phyloP scores from a whole-genome alignment of 495 filamentous ascomycete genomes.

The Aspergillus ostianus region DNA sequence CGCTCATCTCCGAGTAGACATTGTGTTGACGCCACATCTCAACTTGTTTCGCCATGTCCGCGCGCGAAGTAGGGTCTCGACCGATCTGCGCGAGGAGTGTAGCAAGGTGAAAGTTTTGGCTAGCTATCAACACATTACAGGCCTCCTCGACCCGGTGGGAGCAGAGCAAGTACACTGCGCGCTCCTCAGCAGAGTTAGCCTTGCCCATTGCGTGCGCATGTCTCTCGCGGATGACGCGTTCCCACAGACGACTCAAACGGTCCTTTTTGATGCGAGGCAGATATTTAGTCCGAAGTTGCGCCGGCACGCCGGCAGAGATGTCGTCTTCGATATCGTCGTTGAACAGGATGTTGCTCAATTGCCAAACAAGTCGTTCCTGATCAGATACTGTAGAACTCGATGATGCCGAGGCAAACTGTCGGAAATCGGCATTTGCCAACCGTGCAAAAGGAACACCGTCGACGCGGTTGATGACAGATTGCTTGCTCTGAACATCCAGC shows the following conservation, averaged over 20 bases:
- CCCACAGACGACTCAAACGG: constrained; percentile 47
- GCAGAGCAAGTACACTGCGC: constrained; percentile 75
- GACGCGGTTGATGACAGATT: constrained; percentile 34
- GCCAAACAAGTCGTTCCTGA: constrained; percentile 43
- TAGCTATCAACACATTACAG: constrained; percentile 70
- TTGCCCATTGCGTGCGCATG: constrained; percentile 47
- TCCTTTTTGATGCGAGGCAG: constrained; percentile 54
- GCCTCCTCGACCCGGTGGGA: constrained; percentile 76
- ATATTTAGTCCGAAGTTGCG: constrained; percentile 38
- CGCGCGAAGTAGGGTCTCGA: constrained; percentile 58
- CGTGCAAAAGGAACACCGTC: constrained; percentile 42
- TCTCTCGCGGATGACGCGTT: constrained; percentile 46
- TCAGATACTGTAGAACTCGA: constrained; percentile 24
- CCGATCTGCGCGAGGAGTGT: constrained; percentile 80
- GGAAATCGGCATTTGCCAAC: constrained; percentile 31
- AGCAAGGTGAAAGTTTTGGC: constrained; percentile 74
- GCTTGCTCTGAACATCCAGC: constrained; percentile 37
- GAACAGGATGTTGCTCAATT: constrained; percentile 80
- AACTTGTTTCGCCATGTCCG: constrained; percentile 73
- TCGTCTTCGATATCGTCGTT: constrained; percentile 59
- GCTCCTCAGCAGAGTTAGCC: constrained; percentile 67
- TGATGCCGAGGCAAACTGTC: constrained; percentile 34
- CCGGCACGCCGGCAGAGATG: constrained; percentile 42
- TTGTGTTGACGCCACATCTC: constrained; percentile 78
- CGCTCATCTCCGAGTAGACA: constrained; percentile 80